These are phyloP conservation scores for Suillus weaverae DNA, from an alignment of 768 basidiomycete genomes.

Conservation along the genomic window DNA sequence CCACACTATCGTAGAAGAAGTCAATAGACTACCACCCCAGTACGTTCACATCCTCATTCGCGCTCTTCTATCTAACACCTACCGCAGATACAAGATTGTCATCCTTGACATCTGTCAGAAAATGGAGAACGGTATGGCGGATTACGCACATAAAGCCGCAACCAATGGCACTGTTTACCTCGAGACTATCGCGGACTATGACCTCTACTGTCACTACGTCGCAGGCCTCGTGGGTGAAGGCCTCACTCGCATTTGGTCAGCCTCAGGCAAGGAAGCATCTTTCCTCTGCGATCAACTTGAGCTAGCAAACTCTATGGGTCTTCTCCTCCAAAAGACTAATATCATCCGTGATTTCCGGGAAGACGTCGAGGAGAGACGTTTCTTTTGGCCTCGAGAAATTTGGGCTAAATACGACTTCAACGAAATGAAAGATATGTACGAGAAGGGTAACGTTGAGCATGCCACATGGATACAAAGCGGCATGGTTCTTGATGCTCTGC, in stretches of 20 bases:
- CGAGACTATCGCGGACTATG: conserved; percentile 80
- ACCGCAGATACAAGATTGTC: conserved; percentile 64
- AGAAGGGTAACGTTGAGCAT: conserved; percentile 54
- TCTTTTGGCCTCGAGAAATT: conserved; percentile 95
- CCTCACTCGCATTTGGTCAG: conserved; percentile 83
- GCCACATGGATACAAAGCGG: conserved; percentile 83
- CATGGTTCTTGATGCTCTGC: conserved; percentile 85
- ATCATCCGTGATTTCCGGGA: conserved; percentile 96
- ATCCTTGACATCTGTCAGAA: conserved; percentile 82
- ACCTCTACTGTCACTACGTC: conserved; percentile 98
- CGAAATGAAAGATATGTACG: conserved; percentile 68
- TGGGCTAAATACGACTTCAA: conserved; percentile 80
- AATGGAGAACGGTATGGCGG: conserved; percentile 96
- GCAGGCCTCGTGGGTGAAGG: conserved; percentile 98
- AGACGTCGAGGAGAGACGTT: conserved; percentile 79
- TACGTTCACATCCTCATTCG: conserved; percentile 27
- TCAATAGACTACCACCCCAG: conserved; percentile 65
- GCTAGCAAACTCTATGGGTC: conserved; percentile 92
- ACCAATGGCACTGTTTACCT: conserved; percentile 70
- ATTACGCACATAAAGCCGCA: conserved; percentile 84
- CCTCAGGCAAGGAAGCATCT: conserved; percentile 76
- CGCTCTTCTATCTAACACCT: conserved; percentile 5
- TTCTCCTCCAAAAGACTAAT: conserved; percentile 96
- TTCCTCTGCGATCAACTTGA: conserved; percentile 81
- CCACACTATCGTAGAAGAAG: conserved; percentile 75